These are phyloP conservation scores for Lepidopterella palustris DNA, from an alignment of 495 filamentous ascomycete species.

Conservation along the genomic window DNA sequence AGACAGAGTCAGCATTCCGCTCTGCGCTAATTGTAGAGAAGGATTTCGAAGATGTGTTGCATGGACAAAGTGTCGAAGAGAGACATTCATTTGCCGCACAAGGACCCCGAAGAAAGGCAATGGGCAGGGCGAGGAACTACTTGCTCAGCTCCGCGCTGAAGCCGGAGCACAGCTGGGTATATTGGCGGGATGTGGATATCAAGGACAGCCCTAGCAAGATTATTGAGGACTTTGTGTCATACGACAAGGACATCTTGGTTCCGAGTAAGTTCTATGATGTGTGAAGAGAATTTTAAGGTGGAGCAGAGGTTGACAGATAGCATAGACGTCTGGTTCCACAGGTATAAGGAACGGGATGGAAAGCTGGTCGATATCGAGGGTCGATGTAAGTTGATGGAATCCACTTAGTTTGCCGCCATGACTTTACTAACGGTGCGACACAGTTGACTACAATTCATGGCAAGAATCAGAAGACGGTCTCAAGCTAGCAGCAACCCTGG, in stretches of 20 bases:
- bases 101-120: conserved; percentile 80
- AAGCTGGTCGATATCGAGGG: conserved; percentile 82
- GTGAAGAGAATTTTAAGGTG: background rate
- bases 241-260: conserved; percentile 87
- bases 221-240: conserved; percentile 89
- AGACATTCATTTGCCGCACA: conserved; percentile 84
- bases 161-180: conserved; percentile 95
- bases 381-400: conserved; percentile 58
- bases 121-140: conserved; percentile 88
- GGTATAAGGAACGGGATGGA: conserved; percentile 54
- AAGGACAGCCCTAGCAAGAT: conserved; percentile 80
- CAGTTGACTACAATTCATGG: conserved; percentile 99
- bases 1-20: conserved; percentile 65
- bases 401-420: background rate
- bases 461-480: conserved; percentile 82
- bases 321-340: conserved; percentile 95
- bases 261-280: conserved; percentile 65
- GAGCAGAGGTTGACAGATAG: background rate
- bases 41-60: conserved; percentile 67
- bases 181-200: conserved; percentile 98
- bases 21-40: conserved; percentile 81
- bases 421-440: conserved; percentile 3
- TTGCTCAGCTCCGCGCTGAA: conserved; percentile 78
- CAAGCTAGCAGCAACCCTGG: conserved; percentile 62
- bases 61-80: conserved; percentile 69